Evolutionary conservation across 2,329 filamentous ascomycete genomes (phyloP).

Genomic region (Rhexocercosporidium sp.): DNA sequence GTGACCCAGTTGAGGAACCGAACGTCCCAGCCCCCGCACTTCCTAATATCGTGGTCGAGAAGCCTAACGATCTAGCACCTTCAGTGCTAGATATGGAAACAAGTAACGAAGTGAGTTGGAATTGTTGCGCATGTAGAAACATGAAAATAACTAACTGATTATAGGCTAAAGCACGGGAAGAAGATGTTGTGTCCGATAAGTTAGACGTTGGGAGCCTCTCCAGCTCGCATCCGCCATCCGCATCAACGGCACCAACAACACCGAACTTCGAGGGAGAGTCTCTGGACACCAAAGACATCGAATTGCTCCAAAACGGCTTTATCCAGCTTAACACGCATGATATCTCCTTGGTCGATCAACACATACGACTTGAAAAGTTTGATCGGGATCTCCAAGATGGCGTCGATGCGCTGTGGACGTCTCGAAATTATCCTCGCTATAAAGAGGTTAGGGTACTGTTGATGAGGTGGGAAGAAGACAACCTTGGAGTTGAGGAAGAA

Average conservation of each 20-base stretch:
- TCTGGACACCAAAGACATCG: neutral
- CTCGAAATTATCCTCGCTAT: constrained; percentile 6
- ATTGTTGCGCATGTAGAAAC: no score
- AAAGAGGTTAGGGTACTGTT: constrained; percentile 18
- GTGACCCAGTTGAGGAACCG: neutral
- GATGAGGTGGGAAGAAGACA: constrained; percentile 24
- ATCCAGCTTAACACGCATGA: neutral
- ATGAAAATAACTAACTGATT: neutral
- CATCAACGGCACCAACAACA: neutral
- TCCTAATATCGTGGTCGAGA: neutral
- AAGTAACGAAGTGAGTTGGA: no score
- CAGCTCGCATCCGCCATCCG: neutral
- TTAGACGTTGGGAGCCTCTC: neutral
- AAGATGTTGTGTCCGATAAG: neutral
- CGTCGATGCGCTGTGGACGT: constrained; percentile 18
- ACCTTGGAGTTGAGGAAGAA: constrained; percentile 19
- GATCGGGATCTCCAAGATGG: constrained; percentile 16
- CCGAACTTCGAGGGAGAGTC: neutral
- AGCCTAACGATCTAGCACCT: neutral
- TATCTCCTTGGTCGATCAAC: constrained; percentile 5
- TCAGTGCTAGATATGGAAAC: neutral
- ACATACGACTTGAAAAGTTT: constrained; percentile 17
- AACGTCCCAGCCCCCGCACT: neutral
- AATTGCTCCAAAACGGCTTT: neutral
- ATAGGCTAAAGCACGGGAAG: neutral